Conservation (phyloP, 108 stramenopile genomes). For the Seminavis robusta region DNA sequence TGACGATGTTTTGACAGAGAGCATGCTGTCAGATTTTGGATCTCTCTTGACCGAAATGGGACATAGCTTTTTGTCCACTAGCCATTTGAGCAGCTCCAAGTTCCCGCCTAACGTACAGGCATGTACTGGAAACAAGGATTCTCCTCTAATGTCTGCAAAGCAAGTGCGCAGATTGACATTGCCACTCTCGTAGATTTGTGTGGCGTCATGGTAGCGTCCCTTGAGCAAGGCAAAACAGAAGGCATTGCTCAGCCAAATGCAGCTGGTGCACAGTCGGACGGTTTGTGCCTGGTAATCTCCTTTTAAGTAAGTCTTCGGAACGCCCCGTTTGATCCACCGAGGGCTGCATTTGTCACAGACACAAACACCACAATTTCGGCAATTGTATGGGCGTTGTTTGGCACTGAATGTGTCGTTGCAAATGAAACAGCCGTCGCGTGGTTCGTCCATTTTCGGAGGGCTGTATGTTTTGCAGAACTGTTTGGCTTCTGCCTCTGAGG, state of each 20-base stretch:
- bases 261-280: constrained; percentile 62
- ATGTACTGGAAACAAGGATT: constrained; percentile 74
- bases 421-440: constrained; percentile 7
- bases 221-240: constrained; percentile 67
- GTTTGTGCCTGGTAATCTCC: constrained; percentile 8
- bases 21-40: constrained; percentile 15
- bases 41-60: constrained; percentile 40
- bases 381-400: constrained; percentile 15
- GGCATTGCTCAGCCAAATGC: constrained; percentile 59
- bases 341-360: constrained; percentile 56
- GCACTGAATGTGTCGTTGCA: constrained; percentile 8
- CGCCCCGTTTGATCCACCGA: constrained; percentile 47
- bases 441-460: constrained; percentile 42
- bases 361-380: constrained; percentile 66
- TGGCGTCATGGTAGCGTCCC: constrained; percentile 45
- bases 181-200: constrained; percentile 48
- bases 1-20: constrained; percentile 30
- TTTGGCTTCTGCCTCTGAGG: constrained; percentile 35
- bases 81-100: constrained; percentile 65
- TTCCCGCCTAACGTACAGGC: constrained; percentile 62
- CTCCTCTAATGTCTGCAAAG: constrained; percentile 57
- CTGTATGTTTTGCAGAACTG: constrained; percentile 41
- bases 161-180: constrained; percentile 70
- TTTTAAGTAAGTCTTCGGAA: constrained; percentile 70
- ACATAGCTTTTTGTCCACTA: constrained; percentile 67